Evolutionary conservation across 257 asterid genomes (phyloP), one percentile per base, ranked within the genome.

Genomic region (Solanum ossicruentum): DNA sequence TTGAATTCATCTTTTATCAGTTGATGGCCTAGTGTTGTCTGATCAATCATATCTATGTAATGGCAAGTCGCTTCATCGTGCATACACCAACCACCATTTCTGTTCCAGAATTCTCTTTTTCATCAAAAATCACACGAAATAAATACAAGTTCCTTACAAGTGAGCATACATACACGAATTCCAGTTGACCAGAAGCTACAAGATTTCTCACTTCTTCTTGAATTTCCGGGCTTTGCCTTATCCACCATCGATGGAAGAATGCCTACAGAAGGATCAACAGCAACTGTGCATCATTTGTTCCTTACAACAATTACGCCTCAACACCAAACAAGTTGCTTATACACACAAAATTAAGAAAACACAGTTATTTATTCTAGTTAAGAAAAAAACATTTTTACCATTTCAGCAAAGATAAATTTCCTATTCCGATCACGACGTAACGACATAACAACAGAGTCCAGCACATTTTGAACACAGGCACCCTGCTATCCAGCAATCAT

Each of bases 51-150:
- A 89, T 95, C 98, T 67, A 95, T 88, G 66, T 95, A 95, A 89
- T 95, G 98, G 54, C 88, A 83, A 16, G 98, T 78, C 82, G 98
- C 98, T 87, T 95, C 98, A 85, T 95, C 98, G 78, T 95, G 98
- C 98, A 95, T 95, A 84, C 98, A 95, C 98, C 98, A 93, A 55
- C 98, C 98, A 7, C 98, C 98, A 55, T 95, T 95, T 88, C 98
- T 95, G 90, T 90, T 88, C 45, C 86, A 67, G 84, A 17, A 52
- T 26, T 21, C 52, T 12, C 18, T 16, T 86, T 54, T 67, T 72
- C 45, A 45, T 52, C 10, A 80, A 71, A 56, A 45, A 54, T 45
- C 36, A 49, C 11, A 8, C 41, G 57, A 52, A 84, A 39, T 0
- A 7, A 12, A 83, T 47, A 43, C 4, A 66, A 21, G 16, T 60